Evolutionary conservation across 202 grass and related monocot species (phyloP).

Genomic region (Elaeis oleifera): DNA sequence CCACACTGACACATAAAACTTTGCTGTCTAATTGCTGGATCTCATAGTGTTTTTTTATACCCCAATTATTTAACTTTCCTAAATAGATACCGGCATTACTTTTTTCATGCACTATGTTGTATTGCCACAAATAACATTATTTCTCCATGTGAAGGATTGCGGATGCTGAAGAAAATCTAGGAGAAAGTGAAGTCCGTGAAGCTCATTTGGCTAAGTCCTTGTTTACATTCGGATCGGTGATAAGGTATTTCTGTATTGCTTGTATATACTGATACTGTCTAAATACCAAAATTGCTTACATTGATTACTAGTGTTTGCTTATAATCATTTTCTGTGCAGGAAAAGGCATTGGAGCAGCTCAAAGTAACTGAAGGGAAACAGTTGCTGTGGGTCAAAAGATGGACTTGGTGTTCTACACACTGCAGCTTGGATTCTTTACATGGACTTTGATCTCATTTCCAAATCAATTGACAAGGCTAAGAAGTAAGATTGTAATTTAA

Average conservation of each 20-base stretch:
- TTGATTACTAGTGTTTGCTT: too few relatives aligned
- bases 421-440: conserved; percentile 86
- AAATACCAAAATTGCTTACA: too few relatives aligned
- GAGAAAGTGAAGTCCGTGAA: conserved; percentile 99
- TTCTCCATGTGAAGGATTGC: conserved; percentile 46
- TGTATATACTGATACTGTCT: not conserved
- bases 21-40: too few relatives aligned
- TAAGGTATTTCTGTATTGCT: conserved; percentile 40
- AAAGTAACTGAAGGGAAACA: conserved; percentile 91
- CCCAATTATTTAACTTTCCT: too few relatives aligned
- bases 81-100: too few relatives aligned
- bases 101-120: too few relatives aligned
- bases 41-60: too few relatives aligned
- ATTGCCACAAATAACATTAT: too few relatives aligned
- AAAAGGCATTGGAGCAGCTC: conserved; percentile 85
- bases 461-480: conserved; percentile 97
- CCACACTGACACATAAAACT: too few relatives aligned
- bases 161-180: conserved; percentile 97
- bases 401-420: conserved; percentile 92
- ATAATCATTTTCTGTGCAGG: conserved; percentile 26
- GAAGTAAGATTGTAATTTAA: conserved; percentile 39
- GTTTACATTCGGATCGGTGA: conserved; percentile 81
- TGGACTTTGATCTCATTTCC: conserved; percentile 98
- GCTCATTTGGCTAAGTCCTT: conserved; percentile 93
- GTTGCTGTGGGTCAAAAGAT: conserved; percentile 97